These are phyloP conservation scores for Xylaria sp. DNA, from an alignment of 2,329 filamentous ascomycete species.

Conservation along the genomic window DNA sequence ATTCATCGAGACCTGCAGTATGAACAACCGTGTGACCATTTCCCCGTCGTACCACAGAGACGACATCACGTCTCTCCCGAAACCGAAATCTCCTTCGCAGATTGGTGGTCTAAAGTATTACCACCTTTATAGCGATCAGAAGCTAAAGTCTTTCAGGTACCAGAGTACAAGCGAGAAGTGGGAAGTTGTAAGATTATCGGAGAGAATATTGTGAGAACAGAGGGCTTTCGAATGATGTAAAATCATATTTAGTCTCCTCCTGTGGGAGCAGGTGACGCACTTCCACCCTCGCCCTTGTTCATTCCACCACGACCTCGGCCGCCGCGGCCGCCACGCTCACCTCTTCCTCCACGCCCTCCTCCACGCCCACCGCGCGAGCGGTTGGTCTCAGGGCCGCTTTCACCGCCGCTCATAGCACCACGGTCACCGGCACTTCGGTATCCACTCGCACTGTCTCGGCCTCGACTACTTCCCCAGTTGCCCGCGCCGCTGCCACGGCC, in stretches of 20 bases:
- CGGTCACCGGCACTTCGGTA: conserved; percentile 88
- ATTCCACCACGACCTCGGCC: conserved; percentile 56
- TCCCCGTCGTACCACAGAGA: conserved; percentile 35
- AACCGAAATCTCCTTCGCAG: conserved; percentile 44
- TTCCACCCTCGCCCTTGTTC: conserved; percentile 68
- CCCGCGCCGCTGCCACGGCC: conserved; percentile 71
- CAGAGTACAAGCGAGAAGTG: conserved; percentile 46
- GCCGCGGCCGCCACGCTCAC: conserved; percentile 67
- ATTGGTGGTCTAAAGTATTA: conserved; percentile 44
- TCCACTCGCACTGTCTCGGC: conserved; percentile 74
- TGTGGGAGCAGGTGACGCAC: conserved; percentile 64
- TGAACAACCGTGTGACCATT: conserved; percentile 36
- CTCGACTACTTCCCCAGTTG: conserved; percentile 73
- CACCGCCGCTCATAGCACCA: conserved; percentile 70
- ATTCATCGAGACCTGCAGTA: conserved; percentile 37
- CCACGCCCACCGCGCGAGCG: conserved; percentile 67
- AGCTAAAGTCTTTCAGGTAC: conserved; percentile 40
- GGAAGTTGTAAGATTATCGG: conserved; percentile 44
- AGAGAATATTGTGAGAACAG: conserved; percentile 40
- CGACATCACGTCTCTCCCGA: conserved; percentile 36
- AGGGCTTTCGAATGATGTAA: conserved; percentile 23
- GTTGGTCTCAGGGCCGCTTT: conserved; percentile 72
- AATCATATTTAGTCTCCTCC: conserved; percentile 57
- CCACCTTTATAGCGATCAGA: conserved; percentile 42
- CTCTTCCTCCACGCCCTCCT: conserved; percentile 67